Evolutionary conservation across 306 rosid species (phyloP).

Genomic region (Malus fusca): DNA sequence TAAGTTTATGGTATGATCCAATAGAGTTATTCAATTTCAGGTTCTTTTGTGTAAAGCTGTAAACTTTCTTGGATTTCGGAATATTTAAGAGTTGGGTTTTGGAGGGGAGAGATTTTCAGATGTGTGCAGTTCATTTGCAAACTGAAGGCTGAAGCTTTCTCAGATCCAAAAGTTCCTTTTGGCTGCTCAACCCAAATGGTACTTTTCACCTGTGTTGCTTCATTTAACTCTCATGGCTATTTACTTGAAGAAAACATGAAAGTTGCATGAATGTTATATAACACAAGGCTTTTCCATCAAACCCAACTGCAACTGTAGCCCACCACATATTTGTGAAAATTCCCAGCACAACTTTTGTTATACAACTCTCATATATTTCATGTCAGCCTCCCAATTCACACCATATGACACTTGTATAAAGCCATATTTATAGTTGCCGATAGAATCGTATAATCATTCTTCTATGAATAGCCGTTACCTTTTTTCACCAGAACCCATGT

Average conservation of each 20-base stretch:
- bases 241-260: background rate
- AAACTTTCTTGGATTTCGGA: background rate
- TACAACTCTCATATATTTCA: conserved; percentile 10
- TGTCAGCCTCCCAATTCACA: conserved; percentile 8
- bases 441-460: background rate
- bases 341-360: conserved; percentile 12
- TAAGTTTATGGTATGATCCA: background rate
- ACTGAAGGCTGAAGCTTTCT: conserved; percentile 11
- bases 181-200: conserved; percentile 23
- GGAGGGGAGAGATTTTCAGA: background rate
- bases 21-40: background rate
- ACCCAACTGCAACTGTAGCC: background rate
- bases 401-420: background rate
- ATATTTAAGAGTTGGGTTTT: background rate
- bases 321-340: conserved; percentile 8
- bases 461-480: conserved; percentile 40
- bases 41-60: background rate
- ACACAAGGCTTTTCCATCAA: background rate
- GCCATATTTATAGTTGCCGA: conserved; percentile 1
- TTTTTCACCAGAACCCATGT: conserved; percentile 26
- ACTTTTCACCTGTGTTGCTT: conserved; percentile 10
- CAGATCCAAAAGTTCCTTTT: conserved; percentile 14
- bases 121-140: background rate
- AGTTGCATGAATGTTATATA: background rate
- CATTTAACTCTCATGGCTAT: conserved; percentile 8